phyloP scores from a whole-genome alignment of 176 grass and related monocot species.

The Elymus sibiricus region DNA sequence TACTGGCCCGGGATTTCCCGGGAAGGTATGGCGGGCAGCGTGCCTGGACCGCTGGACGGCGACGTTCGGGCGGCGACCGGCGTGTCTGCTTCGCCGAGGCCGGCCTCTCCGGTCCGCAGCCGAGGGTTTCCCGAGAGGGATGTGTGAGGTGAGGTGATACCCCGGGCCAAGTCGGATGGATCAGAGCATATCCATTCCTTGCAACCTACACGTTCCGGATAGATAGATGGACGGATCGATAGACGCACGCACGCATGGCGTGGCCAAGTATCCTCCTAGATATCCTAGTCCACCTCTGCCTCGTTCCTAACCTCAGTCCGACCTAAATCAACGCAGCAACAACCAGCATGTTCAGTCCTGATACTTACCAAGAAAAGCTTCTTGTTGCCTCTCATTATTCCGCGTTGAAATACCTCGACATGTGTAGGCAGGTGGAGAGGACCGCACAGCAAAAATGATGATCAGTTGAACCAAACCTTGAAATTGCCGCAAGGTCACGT shows the following conservation, averaged over 20 bases:
- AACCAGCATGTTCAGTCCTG: background rate
- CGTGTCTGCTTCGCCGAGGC: conserved; percentile 4
- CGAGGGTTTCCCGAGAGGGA: conserved; percentile 28
- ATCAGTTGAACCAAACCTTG: conserved; percentile 17
- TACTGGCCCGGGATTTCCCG: background rate
- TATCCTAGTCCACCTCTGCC: background rate
- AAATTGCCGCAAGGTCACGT: background rate
- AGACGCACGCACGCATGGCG: background rate
- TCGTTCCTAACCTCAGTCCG: background rate
- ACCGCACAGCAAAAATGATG: background rate
- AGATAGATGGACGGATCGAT: background rate
- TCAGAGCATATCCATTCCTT: conserved; percentile 3
- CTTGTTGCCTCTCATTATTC: background rate
- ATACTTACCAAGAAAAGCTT: conserved; percentile 6
- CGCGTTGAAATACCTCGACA: background rate
- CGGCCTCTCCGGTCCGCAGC: background rate
- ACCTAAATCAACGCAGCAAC: background rate
- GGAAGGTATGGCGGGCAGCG: background rate
- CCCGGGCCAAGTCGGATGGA: background rate
- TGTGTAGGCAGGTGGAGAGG: background rate
- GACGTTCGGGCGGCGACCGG: conserved; percentile 5
- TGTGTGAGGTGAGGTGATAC: conserved; percentile 19
- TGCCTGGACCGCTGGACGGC: background rate
- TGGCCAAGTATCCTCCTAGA: background rate
- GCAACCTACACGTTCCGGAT: background rate